Percentiles rank a stretch among this genome's conserved stretches.
phyloP scores from a whole-genome alignment of 2,329 filamentous ascomycete species.

The Xylariaceae sp. region DNA sequence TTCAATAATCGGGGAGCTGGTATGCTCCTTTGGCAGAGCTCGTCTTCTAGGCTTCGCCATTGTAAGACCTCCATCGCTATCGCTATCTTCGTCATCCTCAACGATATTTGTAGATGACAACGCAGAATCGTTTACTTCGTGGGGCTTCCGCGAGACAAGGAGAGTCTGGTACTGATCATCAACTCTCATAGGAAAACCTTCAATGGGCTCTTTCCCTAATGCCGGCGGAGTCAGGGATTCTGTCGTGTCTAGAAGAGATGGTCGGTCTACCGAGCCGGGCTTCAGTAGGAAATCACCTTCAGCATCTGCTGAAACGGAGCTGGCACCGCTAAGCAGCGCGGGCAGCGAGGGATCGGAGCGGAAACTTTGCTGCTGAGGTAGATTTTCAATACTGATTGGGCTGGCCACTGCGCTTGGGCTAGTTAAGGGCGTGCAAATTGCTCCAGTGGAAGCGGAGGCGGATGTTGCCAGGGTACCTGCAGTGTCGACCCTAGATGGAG shows the following conservation, averaged over 20 bases:
- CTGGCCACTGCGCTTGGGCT: conserved; percentile 61
- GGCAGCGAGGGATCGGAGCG: conserved; percentile 70
- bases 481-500: conserved; percentile 50
- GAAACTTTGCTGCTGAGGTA: conserved; percentile 55
- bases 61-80: conserved; percentile 61
- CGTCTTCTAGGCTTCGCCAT: conserved; percentile 62
- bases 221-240: conserved; percentile 63
- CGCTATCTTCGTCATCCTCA: conserved; percentile 57
- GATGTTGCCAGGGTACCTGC: conserved; percentile 57
- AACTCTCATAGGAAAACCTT: conserved; percentile 55
- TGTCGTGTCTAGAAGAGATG: conserved; percentile 57
- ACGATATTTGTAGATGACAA: conserved; percentile 33
- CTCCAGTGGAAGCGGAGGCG: conserved; percentile 58
- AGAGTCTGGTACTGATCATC: conserved; percentile 39
- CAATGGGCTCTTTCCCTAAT: conserved; percentile 53
- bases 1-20: conserved; percentile 41
- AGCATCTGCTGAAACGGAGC: conserved; percentile 67
- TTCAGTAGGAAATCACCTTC: conserved; percentile 65
- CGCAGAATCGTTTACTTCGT: conserved; percentile 28
- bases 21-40: conserved; percentile 39
- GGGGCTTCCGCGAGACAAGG: conserved; percentile 30
- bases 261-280: conserved; percentile 54
- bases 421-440: conserved; percentile 58
- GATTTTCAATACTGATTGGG: conserved; percentile 51
- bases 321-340: conserved; percentile 67